Percentiles rank a stretch among this genome's conserved stretches.
These are phyloP conservation scores for Haematococcus sp. DNA, from an alignment of 139 green algal genomes.

Conservation along the genomic window DNA sequence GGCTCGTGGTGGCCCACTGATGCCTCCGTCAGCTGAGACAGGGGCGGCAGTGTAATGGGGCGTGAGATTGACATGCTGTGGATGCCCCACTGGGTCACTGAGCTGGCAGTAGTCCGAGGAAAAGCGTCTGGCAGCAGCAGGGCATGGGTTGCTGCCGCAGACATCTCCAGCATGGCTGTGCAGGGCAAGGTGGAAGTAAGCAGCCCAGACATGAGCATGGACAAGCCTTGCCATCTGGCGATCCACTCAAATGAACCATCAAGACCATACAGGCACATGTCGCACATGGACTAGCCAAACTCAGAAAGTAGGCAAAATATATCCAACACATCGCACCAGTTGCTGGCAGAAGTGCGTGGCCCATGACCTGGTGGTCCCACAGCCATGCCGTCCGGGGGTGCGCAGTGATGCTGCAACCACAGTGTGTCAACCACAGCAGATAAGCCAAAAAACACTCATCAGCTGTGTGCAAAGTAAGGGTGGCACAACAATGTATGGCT, in stretches of 20 bases:
- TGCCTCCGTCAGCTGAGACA: not conserved
- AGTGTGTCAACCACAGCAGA: too few species aligned
- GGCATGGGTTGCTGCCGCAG: conserved; percentile 31
- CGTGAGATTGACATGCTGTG: conserved; percentile 20
- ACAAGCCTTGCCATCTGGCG: too few species aligned
- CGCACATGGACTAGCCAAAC: too few species aligned
- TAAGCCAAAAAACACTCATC: too few species aligned
- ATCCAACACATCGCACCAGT: conserved; percentile 22
- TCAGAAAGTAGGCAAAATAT: not conserved
- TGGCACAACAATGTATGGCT: too few species aligned
- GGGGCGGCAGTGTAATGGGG: conserved; percentile 35
- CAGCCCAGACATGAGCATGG: not conserved
- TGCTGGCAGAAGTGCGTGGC: conserved; percentile 58
- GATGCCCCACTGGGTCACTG: conserved; percentile 12
- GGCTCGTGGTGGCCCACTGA: not conserved
- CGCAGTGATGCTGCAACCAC: not conserved
- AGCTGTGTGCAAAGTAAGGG: too few species aligned
- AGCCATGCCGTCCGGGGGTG: conserved; percentile 33
- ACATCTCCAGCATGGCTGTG: conserved; percentile 66
- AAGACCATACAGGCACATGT: too few species aligned
- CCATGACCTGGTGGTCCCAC: conserved; percentile 38
- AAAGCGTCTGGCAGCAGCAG: conserved; percentile 9
- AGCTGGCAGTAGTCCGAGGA: not conserved
- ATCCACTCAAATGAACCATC: too few species aligned
- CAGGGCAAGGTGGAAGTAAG: not conserved